Conservation (phyloP, 2,329 filamentous ascomycete genomes). For the Fusarium papillatum region DNA sequence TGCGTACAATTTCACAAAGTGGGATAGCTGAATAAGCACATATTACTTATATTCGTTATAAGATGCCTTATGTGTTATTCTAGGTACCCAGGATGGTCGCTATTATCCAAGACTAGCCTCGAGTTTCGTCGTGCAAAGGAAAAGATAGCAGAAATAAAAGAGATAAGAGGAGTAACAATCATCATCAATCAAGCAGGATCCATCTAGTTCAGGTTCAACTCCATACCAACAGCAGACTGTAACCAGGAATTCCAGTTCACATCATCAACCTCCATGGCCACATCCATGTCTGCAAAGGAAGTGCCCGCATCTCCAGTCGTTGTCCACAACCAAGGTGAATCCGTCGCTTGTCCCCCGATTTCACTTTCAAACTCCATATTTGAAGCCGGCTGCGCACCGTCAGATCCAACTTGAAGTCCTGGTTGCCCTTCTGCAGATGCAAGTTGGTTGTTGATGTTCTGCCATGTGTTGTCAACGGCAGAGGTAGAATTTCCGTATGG, state of each 20-base stretch:
- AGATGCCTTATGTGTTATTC: neutral
- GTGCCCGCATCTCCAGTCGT: neutral
- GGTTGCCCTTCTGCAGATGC: neutral
- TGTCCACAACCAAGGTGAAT: neutral
- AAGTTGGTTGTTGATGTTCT: neutral
- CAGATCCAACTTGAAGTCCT: neutral
- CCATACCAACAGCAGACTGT: neutral
- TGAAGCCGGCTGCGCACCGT: neutral
- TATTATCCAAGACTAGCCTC: neutral
- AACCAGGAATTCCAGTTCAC: neutral
- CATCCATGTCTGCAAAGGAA: neutral
- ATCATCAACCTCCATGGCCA: neutral
- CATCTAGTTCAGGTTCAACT: neutral
- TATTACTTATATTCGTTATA: neutral
- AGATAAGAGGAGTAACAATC: neutral
- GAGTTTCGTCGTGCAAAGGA: too few relatives aligned
- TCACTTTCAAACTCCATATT: neutral
- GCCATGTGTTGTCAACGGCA: neutral
- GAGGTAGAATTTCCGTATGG: too few relatives aligned
- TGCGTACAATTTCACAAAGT: neutral
- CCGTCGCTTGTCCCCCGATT: neutral
- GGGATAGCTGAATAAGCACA: too few relatives aligned
- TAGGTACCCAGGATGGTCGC: too few relatives aligned
- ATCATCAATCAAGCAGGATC: neutral
- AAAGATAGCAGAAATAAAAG: neutral